Evolutionary conservation across 441 rosid genomes (phyloP).

Genomic region (Erodium trifolium): DNA sequence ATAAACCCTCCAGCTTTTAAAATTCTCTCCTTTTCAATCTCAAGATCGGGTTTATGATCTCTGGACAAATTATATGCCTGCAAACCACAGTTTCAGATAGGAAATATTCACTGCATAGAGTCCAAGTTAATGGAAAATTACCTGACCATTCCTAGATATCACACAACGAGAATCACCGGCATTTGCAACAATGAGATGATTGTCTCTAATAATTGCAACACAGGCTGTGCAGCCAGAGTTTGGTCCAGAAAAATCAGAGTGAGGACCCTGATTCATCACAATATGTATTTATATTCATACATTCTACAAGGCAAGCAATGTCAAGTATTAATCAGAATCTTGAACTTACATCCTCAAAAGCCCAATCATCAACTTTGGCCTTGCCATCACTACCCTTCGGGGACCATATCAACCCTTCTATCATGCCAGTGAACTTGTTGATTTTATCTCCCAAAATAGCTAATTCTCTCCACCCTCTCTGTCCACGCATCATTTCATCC

Average conservation of each 20-base stretch:
- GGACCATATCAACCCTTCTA: slow-evolving; percentile 92
- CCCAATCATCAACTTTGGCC: slow-evolving; percentile 47
- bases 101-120: not conserved
- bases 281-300: not conserved
- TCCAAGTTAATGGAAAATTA: slow-evolving; percentile 19
- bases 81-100: slow-evolving; percentile 15
- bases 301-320: not conserved
- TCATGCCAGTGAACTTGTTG: slow-evolving; percentile 79
- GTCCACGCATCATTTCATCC: slow-evolving; percentile 99
- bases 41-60: slow-evolving; percentile 99
- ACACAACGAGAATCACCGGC: slow-evolving; percentile 95
- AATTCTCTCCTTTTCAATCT: slow-evolving; percentile 83
- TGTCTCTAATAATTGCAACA: slow-evolving; percentile 58
- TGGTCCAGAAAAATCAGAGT: slow-evolving; percentile 76
- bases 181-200: slow-evolving; percentile 69
- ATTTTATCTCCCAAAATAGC: slow-evolving; percentile 76
- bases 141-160: slow-evolving; percentile 82
- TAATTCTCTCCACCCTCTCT: slow-evolving; percentile 92
- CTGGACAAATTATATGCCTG: slow-evolving; percentile 83
- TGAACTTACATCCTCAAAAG: slow-evolving; percentile 60
- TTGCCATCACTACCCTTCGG: slow-evolving; percentile 46
- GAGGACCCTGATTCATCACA: slow-evolving; percentile 55
- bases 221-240: slow-evolving; percentile 79
- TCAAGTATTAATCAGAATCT: not conserved
- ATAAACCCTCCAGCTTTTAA: slow-evolving; percentile 95